phyloP scores from a whole-genome alignment of 202 grass and related monocot genomes.

The Panicum hallii region DNA sequence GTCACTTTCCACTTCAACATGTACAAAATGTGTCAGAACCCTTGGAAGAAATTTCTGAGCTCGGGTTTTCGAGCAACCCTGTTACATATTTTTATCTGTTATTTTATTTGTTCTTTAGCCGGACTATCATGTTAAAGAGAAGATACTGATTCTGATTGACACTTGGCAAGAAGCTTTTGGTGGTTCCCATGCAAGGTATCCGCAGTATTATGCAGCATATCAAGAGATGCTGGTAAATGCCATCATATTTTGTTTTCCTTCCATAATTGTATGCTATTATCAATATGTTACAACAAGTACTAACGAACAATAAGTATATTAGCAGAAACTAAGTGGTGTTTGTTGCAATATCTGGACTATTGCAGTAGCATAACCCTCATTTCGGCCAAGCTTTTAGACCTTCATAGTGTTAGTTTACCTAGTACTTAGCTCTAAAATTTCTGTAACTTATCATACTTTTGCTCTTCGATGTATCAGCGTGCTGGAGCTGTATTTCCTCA shows the following conservation, averaged over 20 bases:
- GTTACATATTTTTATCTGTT: neutral
- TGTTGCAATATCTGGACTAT: conserved; percentile 24
- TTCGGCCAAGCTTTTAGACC: conserved; percentile 28
- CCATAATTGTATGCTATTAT: neutral
- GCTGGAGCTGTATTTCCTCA: conserved; percentile 97
- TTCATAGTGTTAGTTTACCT: neutral
- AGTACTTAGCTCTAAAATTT: neutral
- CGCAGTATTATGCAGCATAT: conserved; percentile 94
- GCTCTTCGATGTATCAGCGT: conserved; percentile 59
- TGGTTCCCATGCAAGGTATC: conserved; percentile 90
- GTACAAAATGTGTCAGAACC: neutral
- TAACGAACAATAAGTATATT: neutral
- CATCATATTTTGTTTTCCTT: conserved; percentile 10
- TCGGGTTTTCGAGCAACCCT: neutral
- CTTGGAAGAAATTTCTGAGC: neutral
- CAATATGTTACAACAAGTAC: neutral
- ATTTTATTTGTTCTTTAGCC: conserved; percentile 61
- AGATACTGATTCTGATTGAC: conserved; percentile 88
- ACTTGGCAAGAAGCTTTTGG: conserved; percentile 99
- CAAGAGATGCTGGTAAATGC: conserved; percentile 91
- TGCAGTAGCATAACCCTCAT: conserved; percentile 27
- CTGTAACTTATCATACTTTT: conserved; percentile 21
- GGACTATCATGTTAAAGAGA: conserved; percentile 97
- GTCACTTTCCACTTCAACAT: neutral
- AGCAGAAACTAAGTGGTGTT: conserved; percentile 19